phyloP scores from a whole-genome alignment of 768 basidiomycete genomes.

The Cystofilobasidium ferigula region DNA sequence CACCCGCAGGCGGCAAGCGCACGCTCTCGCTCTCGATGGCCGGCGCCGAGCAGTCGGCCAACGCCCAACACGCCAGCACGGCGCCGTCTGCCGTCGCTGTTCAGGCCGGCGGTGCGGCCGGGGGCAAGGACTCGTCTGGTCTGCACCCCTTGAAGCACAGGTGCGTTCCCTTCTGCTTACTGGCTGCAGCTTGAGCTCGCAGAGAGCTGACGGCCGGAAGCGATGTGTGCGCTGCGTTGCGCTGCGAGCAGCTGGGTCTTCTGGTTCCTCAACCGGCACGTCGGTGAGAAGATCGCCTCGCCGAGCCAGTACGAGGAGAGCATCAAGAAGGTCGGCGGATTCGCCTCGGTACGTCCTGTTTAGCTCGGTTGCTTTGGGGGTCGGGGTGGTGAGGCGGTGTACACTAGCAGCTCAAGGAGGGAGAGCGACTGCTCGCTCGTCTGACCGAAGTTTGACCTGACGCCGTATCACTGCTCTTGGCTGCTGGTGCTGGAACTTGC shows the following conservation, averaged over 20 bases:
- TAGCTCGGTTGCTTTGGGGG: constrained; percentile 1
- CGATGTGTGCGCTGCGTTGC: no score
- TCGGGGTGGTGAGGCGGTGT: no score
- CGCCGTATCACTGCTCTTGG: background rate
- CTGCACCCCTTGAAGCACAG: constrained; percentile 18
- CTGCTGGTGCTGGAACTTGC: background rate
- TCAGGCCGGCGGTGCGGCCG: background rate
- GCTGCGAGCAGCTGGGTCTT: constrained; percentile 72
- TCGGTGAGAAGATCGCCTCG: constrained; percentile 64
- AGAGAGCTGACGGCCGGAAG: background rate
- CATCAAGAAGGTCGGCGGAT: constrained; percentile 81
- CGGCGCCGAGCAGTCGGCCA: constrained; percentile 8
- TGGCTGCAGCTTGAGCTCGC: background rate
- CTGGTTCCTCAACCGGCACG: constrained; percentile 82
- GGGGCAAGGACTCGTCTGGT: background rate
- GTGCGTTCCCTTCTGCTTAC: background rate
- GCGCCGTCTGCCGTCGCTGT: no score
- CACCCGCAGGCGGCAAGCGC: constrained; percentile 8
- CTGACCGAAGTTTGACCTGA: no score
- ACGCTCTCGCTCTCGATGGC: constrained; percentile 22
- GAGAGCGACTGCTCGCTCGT: no score
- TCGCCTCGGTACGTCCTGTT: constrained; percentile 57
- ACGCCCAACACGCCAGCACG: background rate
- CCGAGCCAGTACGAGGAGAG: constrained; percentile 76
- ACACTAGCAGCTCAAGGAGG: no score